Conservation (phyloP, 2,329 filamentous ascomycete genomes). For the Verticillium albo-atrum region DNA sequence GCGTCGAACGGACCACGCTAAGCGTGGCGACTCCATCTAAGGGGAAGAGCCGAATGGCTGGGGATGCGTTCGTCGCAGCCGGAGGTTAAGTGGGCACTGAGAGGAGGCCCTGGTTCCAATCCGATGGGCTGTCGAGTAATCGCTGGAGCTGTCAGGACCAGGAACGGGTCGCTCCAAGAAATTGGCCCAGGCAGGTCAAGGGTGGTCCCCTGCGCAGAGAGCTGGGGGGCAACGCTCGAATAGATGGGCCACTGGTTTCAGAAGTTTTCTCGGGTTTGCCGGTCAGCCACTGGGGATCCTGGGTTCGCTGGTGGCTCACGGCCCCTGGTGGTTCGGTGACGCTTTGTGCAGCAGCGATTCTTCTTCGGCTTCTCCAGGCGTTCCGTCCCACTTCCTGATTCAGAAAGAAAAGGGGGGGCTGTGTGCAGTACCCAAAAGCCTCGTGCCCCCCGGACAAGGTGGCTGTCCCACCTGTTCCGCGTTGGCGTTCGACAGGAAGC, state of each 20-base stretch:
- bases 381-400: slow-evolving; percentile 12
- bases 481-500: too few species aligned
- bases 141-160: slow-evolving; percentile 13
- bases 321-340: slow-evolving; percentile 2
- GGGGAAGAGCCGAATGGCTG: slow-evolving; percentile 15
- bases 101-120: slow-evolving; percentile 10
- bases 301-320: neutral
- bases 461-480: too few species aligned
- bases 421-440: neutral
- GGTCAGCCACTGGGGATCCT: neutral
- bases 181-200: neutral
- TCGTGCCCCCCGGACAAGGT: too few species aligned
- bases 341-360: slow-evolving; percentile 8
- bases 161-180: slow-evolving; percentile 9
- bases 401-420: slow-evolving; percentile 2
- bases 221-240: slow-evolving; percentile 10
- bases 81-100: slow-evolving; percentile 4
- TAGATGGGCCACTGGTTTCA: slow-evolving; percentile 10
- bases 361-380: slow-evolving; percentile 10
- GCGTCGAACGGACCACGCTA: slow-evolving; percentile 7
- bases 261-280: slow-evolving; percentile 12
- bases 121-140: slow-evolving; percentile 11
- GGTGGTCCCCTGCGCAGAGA: slow-evolving; percentile 7
- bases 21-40: slow-evolving; percentile 10
- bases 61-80: slow-evolving; percentile 9